Evolutionary conservation across 495 filamentous ascomycete genomes (phyloP).

Genomic region (Tuber indicum): DNA sequence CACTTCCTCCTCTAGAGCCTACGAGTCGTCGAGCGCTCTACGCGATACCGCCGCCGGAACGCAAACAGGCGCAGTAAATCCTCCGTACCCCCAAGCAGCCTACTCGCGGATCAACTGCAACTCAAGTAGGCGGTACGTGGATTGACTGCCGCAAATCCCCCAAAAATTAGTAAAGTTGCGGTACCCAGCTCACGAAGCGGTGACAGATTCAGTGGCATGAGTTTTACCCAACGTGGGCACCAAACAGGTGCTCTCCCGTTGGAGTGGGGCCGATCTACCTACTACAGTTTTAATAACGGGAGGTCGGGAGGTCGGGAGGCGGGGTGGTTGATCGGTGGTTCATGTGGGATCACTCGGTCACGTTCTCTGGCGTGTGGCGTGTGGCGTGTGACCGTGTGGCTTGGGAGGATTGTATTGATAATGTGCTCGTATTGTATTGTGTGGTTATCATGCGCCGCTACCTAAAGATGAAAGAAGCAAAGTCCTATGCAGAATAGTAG

Average conservation of each 20-base stretch:
- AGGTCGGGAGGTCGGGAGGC: background rate
- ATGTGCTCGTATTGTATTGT: background rate
- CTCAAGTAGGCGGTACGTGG: too few species aligned
- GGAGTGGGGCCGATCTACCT: background rate
- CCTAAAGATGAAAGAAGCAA: background rate
- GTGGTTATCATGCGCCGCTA: background rate
- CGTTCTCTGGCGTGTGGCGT: background rate
- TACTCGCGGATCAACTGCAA: too few species aligned
- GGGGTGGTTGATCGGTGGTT: background rate
- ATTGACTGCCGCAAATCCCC: too few species aligned
- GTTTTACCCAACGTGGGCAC: background rate
- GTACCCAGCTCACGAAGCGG: too few species aligned
- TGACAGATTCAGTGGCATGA: background rate
- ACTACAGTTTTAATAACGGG: background rate
- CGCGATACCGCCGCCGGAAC: too few species aligned
- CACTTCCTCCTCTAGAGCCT: too few species aligned
- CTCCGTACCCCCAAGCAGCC: too few species aligned
- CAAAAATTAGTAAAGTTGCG: too few species aligned
- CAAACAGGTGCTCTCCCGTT: background rate
- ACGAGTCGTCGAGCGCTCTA: too few species aligned
- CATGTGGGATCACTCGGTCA: background rate
- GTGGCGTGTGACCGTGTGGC: too few species aligned
- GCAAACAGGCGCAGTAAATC: too few species aligned
- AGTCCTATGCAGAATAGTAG: background rate
- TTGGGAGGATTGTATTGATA: background rate